These are phyloP conservation scores for Xerocomellus dryophilus DNA, from an alignment of 768 basidiomycete genomes.

Conservation along the genomic window DNA sequence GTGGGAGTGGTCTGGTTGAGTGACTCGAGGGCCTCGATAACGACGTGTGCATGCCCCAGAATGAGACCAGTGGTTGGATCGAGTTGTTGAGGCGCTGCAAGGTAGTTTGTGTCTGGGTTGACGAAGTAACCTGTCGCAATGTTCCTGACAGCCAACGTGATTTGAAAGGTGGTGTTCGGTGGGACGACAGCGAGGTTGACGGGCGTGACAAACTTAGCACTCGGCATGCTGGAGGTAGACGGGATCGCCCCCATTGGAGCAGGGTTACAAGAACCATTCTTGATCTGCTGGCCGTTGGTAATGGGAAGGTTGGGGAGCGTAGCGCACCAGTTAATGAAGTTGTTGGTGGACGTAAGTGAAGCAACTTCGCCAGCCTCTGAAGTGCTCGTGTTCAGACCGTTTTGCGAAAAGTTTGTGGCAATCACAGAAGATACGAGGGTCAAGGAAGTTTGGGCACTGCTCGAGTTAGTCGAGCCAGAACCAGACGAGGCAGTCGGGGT, in stretches of 20 bases:
- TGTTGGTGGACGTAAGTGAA: constrained; percentile 63
- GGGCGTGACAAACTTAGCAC: constrained; percentile 50
- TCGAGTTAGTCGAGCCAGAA: constrained; percentile 19
- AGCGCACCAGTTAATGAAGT: constrained; percentile 70
- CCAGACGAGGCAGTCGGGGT: constrained; percentile 3
- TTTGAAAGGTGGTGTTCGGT: constrained; percentile 49
- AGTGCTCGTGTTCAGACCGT: constrained; percentile 40
- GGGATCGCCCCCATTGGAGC: constrained; percentile 61
- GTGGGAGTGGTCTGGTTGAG: constrained; percentile 48
- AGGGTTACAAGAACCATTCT: constrained; percentile 55
- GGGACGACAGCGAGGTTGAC: constrained; percentile 41
- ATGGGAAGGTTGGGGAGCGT: constrained; percentile 47
- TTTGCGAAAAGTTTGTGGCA: constrained; percentile 50
- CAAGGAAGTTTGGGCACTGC: constrained; percentile 24
- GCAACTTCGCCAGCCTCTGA: constrained; percentile 46
- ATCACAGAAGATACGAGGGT: constrained; percentile 50
- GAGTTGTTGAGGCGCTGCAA: constrained; percentile 53
- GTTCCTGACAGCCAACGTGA: constrained; percentile 45
- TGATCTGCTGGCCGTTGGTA: constrained; percentile 58
- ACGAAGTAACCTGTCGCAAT: constrained; percentile 56
- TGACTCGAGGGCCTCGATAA: constrained; percentile 50
- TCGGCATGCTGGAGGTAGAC: constrained; percentile 48
- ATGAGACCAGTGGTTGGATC: constrained; percentile 45
- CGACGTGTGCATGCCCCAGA: constrained; percentile 62
- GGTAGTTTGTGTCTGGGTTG: constrained; percentile 52